phyloP scores from a whole-genome alignment of 2,329 filamentous ascomycete species.

The Pseudogymnoascus sp. region DNA sequence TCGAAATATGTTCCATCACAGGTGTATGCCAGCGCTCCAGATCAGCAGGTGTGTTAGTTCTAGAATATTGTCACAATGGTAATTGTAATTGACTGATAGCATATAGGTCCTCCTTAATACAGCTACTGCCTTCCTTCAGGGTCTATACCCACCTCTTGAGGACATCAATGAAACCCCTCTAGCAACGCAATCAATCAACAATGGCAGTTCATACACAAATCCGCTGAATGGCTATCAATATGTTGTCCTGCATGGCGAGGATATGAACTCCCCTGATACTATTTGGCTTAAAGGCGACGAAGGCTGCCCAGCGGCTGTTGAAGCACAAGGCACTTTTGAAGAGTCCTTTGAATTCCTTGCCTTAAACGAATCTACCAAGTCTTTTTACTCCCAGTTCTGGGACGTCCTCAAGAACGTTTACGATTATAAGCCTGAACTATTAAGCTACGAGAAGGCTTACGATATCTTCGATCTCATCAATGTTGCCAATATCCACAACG shows the following conservation, averaged over 20 bases:
- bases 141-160: slow-evolving; percentile 52
- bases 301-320: slow-evolving; percentile 16
- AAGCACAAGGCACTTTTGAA: slow-evolving; percentile 14
- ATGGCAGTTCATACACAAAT: slow-evolving; percentile 43
- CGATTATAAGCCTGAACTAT: slow-evolving; percentile 11
- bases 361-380: slow-evolving; percentile 17
- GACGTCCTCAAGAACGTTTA: slow-evolving; percentile 19
- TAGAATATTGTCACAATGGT: background rate
- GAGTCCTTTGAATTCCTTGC: slow-evolving; percentile 15
- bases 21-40: slow-evolving; percentile 48
- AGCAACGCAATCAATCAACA: slow-evolving; percentile 33
- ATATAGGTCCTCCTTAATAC: slow-evolving; percentile 47
- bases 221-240: slow-evolving; percentile 59
- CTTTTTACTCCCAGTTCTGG: slow-evolving; percentile 23
- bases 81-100: slow-evolving; percentile 31
- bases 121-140: slow-evolving; percentile 54
- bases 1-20: slow-evolving; percentile 45
- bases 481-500: slow-evolving; percentile 21
- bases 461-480: slow-evolving; percentile 21
- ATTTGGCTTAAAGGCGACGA: slow-evolving; percentile 27
- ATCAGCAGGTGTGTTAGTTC: slow-evolving; percentile 15
- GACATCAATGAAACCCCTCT: slow-evolving; percentile 34
- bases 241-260: slow-evolving; percentile 39
- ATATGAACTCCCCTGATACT: slow-evolving; percentile 18
- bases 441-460: slow-evolving; percentile 22